phyloP scores from a whole-genome alignment of 495 filamentous ascomycete genomes.

The Clavariopsis aquatica region DNA sequence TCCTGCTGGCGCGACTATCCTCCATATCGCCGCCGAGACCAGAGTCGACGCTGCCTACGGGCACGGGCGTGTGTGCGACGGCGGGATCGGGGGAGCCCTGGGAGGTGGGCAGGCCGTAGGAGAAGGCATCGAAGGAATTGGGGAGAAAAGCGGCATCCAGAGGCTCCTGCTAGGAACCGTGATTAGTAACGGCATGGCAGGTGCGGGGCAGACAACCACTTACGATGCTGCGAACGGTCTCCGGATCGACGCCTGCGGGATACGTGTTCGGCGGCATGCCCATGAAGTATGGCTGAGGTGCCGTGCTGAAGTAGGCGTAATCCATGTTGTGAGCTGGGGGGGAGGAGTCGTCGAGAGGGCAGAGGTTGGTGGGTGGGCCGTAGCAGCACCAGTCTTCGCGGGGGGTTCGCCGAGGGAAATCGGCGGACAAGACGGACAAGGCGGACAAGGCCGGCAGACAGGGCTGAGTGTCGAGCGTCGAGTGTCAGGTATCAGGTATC shows the following conservation, averaged over 20 bases:
- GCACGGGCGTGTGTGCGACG: conserved; percentile 31
- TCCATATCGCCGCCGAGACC: conserved; percentile 33
- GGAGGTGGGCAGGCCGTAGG: conserved; percentile 26
- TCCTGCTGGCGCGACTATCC: conserved; percentile 28
- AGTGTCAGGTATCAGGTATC: no score
- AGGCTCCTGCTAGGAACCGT: conserved; percentile 24
- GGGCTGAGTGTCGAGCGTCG: background rate
- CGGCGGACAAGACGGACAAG: background rate
- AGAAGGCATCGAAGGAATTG: conserved; percentile 35
- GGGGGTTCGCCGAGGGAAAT: no score
- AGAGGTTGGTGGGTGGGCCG: background rate
- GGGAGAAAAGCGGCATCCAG: conserved; percentile 34
- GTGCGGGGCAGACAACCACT: conserved; percentile 19
- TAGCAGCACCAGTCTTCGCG: background rate
- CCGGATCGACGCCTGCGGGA: conserved; percentile 53
- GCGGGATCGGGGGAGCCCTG: conserved; percentile 34
- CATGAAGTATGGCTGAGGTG: conserved; percentile 54
- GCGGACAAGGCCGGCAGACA: background rate
- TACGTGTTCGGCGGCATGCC: conserved; percentile 57
- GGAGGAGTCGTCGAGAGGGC: background rate
- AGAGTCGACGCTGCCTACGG: conserved; percentile 37
- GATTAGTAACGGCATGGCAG: conserved; percentile 29
- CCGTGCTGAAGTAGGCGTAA: conserved; percentile 45
- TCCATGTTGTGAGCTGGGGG: conserved; percentile 25
- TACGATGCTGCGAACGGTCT: conserved; percentile 37